A percentile compares a stretch with the other conserved stretches of the same genome.
These are phyloP conservation scores for Cardamine occulta DNA, from an alignment of 345 rosid genomes.

Conservation along the genomic window DNA sequence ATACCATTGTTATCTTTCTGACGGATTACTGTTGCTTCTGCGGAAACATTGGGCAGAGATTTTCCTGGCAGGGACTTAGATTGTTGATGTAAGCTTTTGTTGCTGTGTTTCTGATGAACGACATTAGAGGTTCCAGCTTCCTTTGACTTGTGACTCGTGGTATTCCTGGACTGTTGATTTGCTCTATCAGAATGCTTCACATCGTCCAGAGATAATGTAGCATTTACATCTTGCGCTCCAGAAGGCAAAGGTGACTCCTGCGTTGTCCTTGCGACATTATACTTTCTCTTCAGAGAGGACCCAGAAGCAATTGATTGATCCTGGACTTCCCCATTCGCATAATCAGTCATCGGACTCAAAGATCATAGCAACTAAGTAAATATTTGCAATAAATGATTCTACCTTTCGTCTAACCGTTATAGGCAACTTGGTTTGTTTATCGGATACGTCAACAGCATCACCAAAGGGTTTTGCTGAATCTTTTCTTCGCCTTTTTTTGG, in stretches of 20 bases:
- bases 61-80: constrained; percentile 58
- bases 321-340: constrained; percentile 48
- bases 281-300: constrained; percentile 59
- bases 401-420: constrained; percentile 51
- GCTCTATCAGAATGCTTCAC: constrained; percentile 57
- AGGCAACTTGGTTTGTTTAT: constrained; percentile 60
- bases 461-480: constrained; percentile 55
- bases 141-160: constrained; percentile 55
- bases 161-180: constrained; percentile 51
- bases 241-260: constrained; percentile 51
- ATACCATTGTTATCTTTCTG: constrained; percentile 60
- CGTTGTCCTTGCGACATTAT: constrained; percentile 50
- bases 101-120: constrained; percentile 55
- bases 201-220: constrained; percentile 47
- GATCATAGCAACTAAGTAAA: constrained; percentile 41
- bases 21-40: constrained; percentile 44
- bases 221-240: constrained; percentile 53
- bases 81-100: constrained; percentile 53
- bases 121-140: constrained; percentile 55
- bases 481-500: constrained; percentile 80
- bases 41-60: constrained; percentile 25
- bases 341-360: constrained; percentile 44
- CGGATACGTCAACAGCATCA: constrained; percentile 49
- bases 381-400: constrained; percentile 44
- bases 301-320: constrained; percentile 52